Conservation (phyloP, 257 asterid genomes). For the Coffea eugenioides region DNA sequence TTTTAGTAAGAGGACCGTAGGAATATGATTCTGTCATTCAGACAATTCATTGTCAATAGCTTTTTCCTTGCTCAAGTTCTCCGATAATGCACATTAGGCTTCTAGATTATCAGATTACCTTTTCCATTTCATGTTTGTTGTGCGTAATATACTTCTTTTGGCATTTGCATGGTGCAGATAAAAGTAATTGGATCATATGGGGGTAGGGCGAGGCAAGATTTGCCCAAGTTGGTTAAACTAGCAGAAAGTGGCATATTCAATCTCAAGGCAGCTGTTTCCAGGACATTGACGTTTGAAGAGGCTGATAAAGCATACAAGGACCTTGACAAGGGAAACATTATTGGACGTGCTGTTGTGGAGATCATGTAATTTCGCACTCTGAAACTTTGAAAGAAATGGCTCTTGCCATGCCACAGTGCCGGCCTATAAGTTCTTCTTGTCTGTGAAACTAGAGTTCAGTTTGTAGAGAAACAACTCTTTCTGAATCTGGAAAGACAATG, state of each 20-base stretch:
- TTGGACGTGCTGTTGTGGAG: conserved; percentile 87
- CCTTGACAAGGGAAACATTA: conserved; percentile 67
- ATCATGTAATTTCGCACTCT: conserved; percentile 50
- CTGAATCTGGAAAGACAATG: neutral
- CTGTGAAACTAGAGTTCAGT: neutral
- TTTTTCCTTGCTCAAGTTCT: neutral
- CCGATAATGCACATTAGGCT: neutral
- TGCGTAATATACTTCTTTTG: too few species aligned
- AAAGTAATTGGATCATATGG: conserved; percentile 94
- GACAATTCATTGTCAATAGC: neutral
- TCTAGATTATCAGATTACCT: neutral
- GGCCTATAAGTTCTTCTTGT: neutral
- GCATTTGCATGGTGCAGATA: conserved; percentile 51
- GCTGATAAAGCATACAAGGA: conserved; percentile 64
- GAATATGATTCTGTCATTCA: too few species aligned
- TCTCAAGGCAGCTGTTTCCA: conserved; percentile 80
- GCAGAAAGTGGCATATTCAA: conserved; percentile 86
- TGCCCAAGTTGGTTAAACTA: conserved; percentile 80
- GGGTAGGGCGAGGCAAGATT: conserved; percentile 93
- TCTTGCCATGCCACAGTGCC: neutral
- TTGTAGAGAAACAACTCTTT: neutral
- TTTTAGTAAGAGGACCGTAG: neutral
- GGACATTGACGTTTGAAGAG: conserved; percentile 79
- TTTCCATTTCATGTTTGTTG: neutral
- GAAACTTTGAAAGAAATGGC: neutral